Evolutionary conservation across 139 green algal genomes (phyloP), one percentile per base, ranked within the genome.

Genomic region (Medakamo hakoo): DNA sequence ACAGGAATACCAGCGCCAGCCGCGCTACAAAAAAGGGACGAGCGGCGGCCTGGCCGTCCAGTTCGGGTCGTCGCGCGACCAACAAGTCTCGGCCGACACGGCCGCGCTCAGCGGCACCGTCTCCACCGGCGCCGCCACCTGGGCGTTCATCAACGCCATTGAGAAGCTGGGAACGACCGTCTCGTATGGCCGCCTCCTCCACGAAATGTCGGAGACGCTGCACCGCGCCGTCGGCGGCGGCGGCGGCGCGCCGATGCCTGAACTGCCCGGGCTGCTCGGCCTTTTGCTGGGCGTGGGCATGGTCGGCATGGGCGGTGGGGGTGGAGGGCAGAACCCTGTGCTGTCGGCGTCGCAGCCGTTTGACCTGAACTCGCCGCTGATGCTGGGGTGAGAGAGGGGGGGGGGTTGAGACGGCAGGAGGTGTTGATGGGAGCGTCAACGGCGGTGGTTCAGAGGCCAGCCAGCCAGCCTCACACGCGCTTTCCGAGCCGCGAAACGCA

Each of bases 41-140:
- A 57, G 56, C 4, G 82, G 80, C 27, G 85, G 85, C 21, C 77
- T 79, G 40, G 78, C 70, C 0, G 72, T 92, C 27, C 85, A 90
- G 65, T 86, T 92, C 66, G 78, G 82, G 0, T 84, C 85, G 0
- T 77, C 76, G 30, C 71, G 71, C 18, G 85, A 92, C 76, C 73
- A 59, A 1, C 78, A 92, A 66, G 76, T 71, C 4, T 80, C 82
- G 25, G 71, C 73, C 5, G 76, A 84, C 64, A 81, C 79, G 4
- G 30, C 32, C 52, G 57, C 30, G 4, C 61, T 81, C 22, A 74
- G 66, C 20, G 76, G 74, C 63, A 77, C 59, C 27, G 68, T 76
- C 21, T 79, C 83, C 63, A 92, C 86, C 1, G 86, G 85, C 1
- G 86, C 85, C 18, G 85, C 83, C 49, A 92, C 85, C 22, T 92